Evolutionary conservation across 202 grass and related monocot genomes (phyloP).

Genomic region (Digitaria exilis): DNA sequence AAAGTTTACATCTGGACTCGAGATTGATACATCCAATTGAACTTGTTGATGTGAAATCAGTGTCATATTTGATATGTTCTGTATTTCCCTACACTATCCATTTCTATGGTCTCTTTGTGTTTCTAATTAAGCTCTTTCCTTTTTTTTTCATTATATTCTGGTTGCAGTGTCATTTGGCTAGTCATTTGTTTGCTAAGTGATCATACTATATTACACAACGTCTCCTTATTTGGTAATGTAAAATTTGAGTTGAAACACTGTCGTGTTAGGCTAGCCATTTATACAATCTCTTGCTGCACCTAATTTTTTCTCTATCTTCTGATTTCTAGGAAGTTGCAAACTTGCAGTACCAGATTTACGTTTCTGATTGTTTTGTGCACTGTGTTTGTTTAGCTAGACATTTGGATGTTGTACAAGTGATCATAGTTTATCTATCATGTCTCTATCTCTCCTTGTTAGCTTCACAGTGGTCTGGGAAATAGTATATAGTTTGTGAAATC

Average conservation of each 20-base stretch:
- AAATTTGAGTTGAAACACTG: neutral
- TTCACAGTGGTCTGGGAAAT: conserved; percentile 32
- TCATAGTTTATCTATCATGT: conserved; percentile 37
- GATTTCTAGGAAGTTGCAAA: neutral
- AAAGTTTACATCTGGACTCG: neutral
- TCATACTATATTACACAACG: conserved; percentile 27
- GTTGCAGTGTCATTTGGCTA: neutral
- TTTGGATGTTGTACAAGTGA: conserved; percentile 15
- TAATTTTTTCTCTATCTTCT: conserved; percentile 13
- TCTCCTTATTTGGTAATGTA: conserved; percentile 17
- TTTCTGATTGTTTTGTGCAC: conserved; percentile 13
- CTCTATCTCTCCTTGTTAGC: conserved; percentile 19
- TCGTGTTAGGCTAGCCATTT: neutral
- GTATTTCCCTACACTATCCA: neutral
- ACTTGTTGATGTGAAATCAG: neutral
- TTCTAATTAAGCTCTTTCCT: neutral
- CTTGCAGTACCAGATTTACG: neutral
- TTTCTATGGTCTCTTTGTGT: neutral
- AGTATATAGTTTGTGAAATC: conserved; percentile 29
- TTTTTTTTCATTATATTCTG: conserved; percentile 13
- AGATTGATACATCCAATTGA: neutral
- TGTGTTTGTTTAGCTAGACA: conserved; percentile 14
- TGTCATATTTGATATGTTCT: neutral
- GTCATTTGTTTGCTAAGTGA: conserved; percentile 20
- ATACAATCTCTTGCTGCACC: neutral